Conservation (phyloP, 306 rosid species). For the Cicer arietinum region DNA sequence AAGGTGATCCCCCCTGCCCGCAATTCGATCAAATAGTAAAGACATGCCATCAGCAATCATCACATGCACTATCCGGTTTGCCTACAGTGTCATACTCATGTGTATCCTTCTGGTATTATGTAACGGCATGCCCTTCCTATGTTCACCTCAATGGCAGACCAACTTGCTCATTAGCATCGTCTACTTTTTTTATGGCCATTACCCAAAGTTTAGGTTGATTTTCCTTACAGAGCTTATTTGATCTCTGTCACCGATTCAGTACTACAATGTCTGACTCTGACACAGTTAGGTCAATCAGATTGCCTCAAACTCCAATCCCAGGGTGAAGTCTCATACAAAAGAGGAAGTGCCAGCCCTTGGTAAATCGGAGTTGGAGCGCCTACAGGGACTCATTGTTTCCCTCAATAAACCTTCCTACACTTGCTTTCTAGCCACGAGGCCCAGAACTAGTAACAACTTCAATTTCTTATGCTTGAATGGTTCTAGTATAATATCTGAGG, state of each 20-base stretch:
- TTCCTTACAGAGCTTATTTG: neutral
- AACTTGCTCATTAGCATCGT: too few relatives aligned
- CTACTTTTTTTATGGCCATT: too few relatives aligned
- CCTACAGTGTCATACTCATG: neutral
- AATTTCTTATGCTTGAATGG: neutral
- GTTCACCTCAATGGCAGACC: too few relatives aligned
- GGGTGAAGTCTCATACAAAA: neutral
- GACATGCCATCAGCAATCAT: neutral
- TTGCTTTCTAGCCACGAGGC: too few relatives aligned
- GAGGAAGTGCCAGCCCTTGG: neutral
- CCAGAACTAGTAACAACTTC: neutral
- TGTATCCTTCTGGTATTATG: too few relatives aligned
- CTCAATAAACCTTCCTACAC: neutral
- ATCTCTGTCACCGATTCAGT: neutral
- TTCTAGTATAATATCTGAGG: conserved; percentile 6
- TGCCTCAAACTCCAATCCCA: neutral
- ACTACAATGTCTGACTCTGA: neutral
- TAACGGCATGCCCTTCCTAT: too few relatives aligned
- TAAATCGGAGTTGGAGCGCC: neutral
- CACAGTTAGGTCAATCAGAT: neutral
- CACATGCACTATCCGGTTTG: neutral
- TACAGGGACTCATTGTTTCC: neutral
- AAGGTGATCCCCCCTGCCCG: neutral
- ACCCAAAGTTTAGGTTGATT: neutral
- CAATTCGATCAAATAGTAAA: conserved; percentile 2